Evolutionary conservation across 1,284 basidiomycete species (phyloP), one percentile per base, ranked within the genome.

Genomic region (Fomitopsis palustris): DNA sequence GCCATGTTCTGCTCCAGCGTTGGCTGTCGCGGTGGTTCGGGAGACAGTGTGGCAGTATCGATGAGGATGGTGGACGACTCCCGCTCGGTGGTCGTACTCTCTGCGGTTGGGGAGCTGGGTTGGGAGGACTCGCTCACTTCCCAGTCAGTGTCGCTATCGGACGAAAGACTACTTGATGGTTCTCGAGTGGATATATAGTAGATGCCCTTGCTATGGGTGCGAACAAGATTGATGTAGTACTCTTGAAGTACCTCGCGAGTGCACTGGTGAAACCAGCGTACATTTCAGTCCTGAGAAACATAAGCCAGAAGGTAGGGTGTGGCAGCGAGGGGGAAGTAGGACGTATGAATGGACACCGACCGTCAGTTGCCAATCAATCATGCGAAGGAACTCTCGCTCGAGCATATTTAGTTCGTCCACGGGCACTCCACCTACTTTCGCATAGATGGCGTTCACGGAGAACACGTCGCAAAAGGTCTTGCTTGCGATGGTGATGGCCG

Each of bases 391-490:
- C 72, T 97, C 95, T 70, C 92, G 82, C 78, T 98, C 95, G 62
- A 98, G 85, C 65, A 92, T 80, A 76, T 96, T 96, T 73, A 98
- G 86, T 76, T 98, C 95, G 59, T 81, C 80, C 56, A 94, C 80
- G 65, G 92, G 87, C 71, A 97, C 94, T 54, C 95, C 95, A 64
- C 95, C 95, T 38, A 98, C 94, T 77, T 90, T 92, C 65, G 95
- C 93, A 75, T 97, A 97, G 69, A 95, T 85, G 54, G 84, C 85
- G 73, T 97, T 97, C 49, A 92, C 93, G 77, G 92, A 95, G 73
- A 97, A 97, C 19, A 88, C 85, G 76, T 98, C 95, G 74, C 92
- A 96, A 56, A 96, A 85, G 1, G 93, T 92, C 75, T 98, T 97
- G 75, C 86, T 90, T 58, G 92, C 87, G 57, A 95, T 88, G 41